Evolutionary conservation across 805 yeast genomes (phyloP).

Genomic region (Saccharomycopsis olivae): DNA sequence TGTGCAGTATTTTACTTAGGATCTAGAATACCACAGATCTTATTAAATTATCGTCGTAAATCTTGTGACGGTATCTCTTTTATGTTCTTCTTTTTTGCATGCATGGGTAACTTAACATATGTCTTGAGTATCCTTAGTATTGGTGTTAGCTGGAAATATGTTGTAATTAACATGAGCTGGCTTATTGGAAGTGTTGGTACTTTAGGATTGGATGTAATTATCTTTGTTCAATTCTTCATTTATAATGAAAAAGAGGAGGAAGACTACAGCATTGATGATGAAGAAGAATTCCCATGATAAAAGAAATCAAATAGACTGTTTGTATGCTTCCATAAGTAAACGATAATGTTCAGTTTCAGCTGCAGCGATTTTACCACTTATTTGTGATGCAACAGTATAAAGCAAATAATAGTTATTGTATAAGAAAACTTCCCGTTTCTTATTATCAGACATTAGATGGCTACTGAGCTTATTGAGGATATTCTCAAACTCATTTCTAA

Average conservation of each 20-base stretch:
- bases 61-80: conserved; percentile 94
- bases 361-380: conserved; percentile 32
- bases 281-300: conserved; percentile 1
- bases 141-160: conserved; percentile 56
- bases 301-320: background rate
- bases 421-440: conserved; percentile 56
- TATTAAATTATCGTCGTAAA: conserved; percentile 74
- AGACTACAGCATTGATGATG: no score
- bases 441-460: conserved; percentile 26
- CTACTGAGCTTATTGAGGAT: conserved; percentile 60
- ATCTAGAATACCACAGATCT: conserved; percentile 86
- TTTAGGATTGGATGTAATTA: conserved; percentile 67
- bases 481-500: conserved; percentile 73
- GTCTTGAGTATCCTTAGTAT: conserved; percentile 76
- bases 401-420: conserved; percentile 56
- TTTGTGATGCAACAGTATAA: conserved; percentile 22
- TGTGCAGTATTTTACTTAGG: conserved; percentile 73
- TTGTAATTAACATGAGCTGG: conserved; percentile 85
- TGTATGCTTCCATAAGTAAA: conserved; percentile 34
- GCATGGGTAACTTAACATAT: conserved; percentile 86
- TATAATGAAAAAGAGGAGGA: conserved; percentile 34
- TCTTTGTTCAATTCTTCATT: conserved; percentile 75
- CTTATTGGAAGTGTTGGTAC: conserved; percentile 88
- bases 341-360: conserved; percentile 36
- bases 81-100: conserved; percentile 88